Base-by-base conservation (phyloP, 768 basidiomycete genomes). In the Flagelloscypha sp. region DNA sequence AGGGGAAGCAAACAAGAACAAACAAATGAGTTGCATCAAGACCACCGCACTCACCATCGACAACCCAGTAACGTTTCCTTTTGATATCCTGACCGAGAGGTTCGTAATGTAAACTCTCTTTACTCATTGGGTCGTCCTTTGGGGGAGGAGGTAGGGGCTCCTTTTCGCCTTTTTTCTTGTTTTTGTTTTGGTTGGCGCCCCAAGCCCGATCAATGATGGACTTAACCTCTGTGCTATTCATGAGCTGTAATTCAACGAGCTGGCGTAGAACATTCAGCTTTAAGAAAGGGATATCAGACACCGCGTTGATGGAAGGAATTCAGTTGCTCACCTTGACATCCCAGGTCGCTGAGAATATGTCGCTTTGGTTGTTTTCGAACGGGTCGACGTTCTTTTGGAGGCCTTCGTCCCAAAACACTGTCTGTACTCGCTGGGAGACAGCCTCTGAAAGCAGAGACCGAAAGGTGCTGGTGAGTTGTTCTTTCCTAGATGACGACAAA, bases 191-290 rank as follows among this genome's bases (percentile, higher is more conserved):
- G 36, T 73, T 72, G 50, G 86, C 82, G 50, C 84, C 85, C 84
- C 87, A 87, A 33, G 85, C 84, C 54, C 75, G 76, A 70, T 89
- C 85, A 55, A 89, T 81, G 34, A 63, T 63, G 33, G 58, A 64
- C 58, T 85, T 84, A 52, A 88, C 71, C 35, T 79, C 76, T 21
- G 63, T 54, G 42, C 74, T 72, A 51, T 88, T 80, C 30, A 64
- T 61, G 3, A 92, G 70, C 51, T 89, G 87, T 50, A 89, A 63
- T 56, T 92, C 88, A 43, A 90, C 84, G 16, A 92, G 72, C 49
- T 87, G 76, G 21, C 88, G 80, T 41, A 92, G 64, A 40, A 90
- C 72, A 60, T 75, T 79, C 57, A 92, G 76, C 88, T 92, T 40
- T 33, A 54, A 38, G 32, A 25, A 24, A 29, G 41, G 35, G 30